Evolutionary conservation across 1,284 basidiomycete species (phyloP).

Genomic region (Boletus semigastroideus): DNA sequence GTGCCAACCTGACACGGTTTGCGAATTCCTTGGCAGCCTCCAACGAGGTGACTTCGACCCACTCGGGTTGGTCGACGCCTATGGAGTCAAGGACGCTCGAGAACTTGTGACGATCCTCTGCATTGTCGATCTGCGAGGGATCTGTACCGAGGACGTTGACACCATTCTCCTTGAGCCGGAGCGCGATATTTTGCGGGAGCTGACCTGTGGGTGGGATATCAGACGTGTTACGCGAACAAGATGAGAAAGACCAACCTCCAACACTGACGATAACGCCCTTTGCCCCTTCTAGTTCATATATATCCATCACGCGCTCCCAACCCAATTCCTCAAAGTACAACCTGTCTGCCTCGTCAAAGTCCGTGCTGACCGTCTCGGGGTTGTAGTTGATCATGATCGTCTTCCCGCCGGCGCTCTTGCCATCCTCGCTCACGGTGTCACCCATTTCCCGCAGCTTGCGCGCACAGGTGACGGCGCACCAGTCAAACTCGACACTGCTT

Average conservation of each 20-base stretch:
- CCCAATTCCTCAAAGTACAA: slow-evolving; percentile 99
- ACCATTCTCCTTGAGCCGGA: slow-evolving; percentile 87
- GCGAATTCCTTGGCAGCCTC: slow-evolving; percentile 93
- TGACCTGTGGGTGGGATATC: slow-evolving; percentile 58
- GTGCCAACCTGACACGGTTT: slow-evolving; percentile 67
- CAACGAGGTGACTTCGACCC: slow-evolving; percentile 89
- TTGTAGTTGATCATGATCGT: slow-evolving; percentile 99
- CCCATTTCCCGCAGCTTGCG: slow-evolving; percentile 90
- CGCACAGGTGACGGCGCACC: slow-evolving; percentile 99
- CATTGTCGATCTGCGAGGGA: slow-evolving; percentile 93
- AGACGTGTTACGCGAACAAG: background rate
- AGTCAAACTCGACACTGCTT: slow-evolving; percentile 98
- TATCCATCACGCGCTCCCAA: slow-evolving; percentile 99
- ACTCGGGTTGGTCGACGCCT: slow-evolving; percentile 96
- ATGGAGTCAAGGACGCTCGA: slow-evolving; percentile 93
- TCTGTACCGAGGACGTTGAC: slow-evolving; percentile 97
- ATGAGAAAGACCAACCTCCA: slow-evolving; percentile 62
- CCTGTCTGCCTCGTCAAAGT: slow-evolving; percentile 98
- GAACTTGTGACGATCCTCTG: slow-evolving; percentile 99
- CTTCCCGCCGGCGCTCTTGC: slow-evolving; percentile 23
- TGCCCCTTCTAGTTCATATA: slow-evolving; percentile 95
- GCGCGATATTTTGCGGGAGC: slow-evolving; percentile 97
- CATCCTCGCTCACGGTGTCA: slow-evolving; percentile 45
- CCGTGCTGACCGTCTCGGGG: slow-evolving; percentile 98
- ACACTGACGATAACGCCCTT: slow-evolving; percentile 95